Evolutionary conservation across 768 basidiomycete species (phyloP).

Genomic region (Mycena leptocephala): DNA sequence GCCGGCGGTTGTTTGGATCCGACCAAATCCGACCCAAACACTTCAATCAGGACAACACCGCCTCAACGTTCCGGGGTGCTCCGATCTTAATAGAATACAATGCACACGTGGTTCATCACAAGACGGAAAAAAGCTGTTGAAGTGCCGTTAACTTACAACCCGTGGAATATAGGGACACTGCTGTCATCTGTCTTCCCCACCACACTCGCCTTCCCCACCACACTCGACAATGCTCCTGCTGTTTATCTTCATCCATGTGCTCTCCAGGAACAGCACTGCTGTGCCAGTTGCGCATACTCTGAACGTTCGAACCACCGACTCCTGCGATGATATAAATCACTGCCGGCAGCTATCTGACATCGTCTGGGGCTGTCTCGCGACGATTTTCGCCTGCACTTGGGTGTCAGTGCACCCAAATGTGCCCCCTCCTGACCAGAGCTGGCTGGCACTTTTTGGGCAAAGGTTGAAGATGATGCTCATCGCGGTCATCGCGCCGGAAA

Average conservation of each 20-base stretch:
- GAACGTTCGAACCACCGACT: not conserved
- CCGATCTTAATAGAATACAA: too few relatives aligned
- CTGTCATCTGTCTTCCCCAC: not conserved
- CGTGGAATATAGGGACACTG: too few relatives aligned
- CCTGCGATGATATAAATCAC: conserved; percentile 19
- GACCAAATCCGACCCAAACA: too few relatives aligned
- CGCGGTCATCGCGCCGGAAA: too few relatives aligned
- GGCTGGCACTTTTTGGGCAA: not conserved
- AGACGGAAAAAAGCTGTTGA: too few relatives aligned
- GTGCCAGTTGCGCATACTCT: not conserved
- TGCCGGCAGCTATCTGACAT: conserved; percentile 33
- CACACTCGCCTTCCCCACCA: too few relatives aligned
- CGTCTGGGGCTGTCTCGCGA: conserved; percentile 37
- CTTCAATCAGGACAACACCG: too few relatives aligned
- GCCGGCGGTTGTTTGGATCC: too few relatives aligned
- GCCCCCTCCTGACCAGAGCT: conserved; percentile 24
- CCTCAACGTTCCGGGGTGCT: too few relatives aligned
- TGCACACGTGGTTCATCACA: too few relatives aligned
- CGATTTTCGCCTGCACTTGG: conserved; percentile 43
- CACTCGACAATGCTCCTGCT: not conserved
- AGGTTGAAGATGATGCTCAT: conserved; percentile 39
- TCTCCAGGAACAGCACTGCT: not conserved
- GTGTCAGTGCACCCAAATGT: conserved; percentile 43
- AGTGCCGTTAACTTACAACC: too few relatives aligned
- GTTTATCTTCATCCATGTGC: not conserved